phyloP scores from a whole-genome alignment of 1,139 yeast species.

The Blastobotrys persicus region DNA sequence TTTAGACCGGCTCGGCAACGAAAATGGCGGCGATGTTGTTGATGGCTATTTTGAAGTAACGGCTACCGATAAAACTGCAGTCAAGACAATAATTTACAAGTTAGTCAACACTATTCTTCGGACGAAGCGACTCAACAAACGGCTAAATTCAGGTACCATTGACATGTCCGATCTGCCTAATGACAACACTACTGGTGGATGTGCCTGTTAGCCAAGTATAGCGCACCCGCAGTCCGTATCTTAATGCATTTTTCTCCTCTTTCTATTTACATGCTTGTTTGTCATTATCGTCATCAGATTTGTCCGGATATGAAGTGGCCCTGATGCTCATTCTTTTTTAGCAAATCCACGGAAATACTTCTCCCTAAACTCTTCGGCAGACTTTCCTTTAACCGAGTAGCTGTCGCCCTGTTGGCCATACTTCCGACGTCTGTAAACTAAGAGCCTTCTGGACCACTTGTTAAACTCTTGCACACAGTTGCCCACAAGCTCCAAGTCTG shows the following conservation, averaged over 20 bases:
- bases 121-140: not conserved
- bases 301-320: constrained; percentile 15
- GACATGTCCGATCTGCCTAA: not conserved
- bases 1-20: constrained; percentile 17
- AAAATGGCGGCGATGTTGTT: constrained; percentile 27
- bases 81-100: not conserved
- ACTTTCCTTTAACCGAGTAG: constrained; percentile 41
- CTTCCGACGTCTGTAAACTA: constrained; percentile 75
- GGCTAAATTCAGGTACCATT: not conserved
- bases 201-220: not conserved
- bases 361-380: constrained; percentile 63
- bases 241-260: constrained; percentile 20
- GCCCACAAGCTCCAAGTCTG: constrained; percentile 64
- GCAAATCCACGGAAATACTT: constrained; percentile 71
- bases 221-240: constrained; percentile 18
- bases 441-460: constrained; percentile 82
- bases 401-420: constrained; percentile 57
- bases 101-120: not conserved
- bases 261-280: too few relatives aligned
- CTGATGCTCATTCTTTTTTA: constrained; percentile 8
- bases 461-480: constrained; percentile 84
- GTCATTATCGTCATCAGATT: too few relatives aligned
- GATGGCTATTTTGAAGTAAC: constrained; percentile 38
- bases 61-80: constrained; percentile 1
- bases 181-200: not conserved